Evolutionary conservation across 306 rosid species (phyloP).

Genomic region (Dalbergia cochinchinensis): DNA sequence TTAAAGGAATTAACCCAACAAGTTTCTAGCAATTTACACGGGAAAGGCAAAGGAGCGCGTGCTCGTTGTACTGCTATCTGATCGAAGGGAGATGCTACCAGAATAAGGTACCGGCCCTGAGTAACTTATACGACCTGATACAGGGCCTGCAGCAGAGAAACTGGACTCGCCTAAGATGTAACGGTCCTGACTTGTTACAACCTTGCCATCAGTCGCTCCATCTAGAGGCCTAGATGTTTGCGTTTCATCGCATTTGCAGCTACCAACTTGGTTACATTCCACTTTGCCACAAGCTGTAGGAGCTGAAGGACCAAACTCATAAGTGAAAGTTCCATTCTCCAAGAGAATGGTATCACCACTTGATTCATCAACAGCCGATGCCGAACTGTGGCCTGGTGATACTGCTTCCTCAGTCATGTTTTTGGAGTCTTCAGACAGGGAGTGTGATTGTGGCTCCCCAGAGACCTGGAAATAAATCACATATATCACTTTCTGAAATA

Average conservation of each 20-base stretch:
- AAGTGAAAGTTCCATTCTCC: constrained; percentile 51
- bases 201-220: constrained; percentile 33
- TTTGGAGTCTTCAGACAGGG: constrained; percentile 39
- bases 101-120: constrained; percentile 78
- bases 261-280: constrained; percentile 46
- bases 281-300: constrained; percentile 43
- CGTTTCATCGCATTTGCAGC: constrained; percentile 39
- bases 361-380: constrained; percentile 46
- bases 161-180: constrained; percentile 57
- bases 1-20: not conserved
- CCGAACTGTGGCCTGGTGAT: constrained; percentile 20
- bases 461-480: constrained; percentile 54
- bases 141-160: constrained; percentile 64
- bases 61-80: constrained; percentile 98
- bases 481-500: constrained; percentile 30
- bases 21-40: constrained; percentile 53
- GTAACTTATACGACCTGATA: constrained; percentile 58
- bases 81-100: constrained; percentile 87
- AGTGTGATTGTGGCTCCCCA: constrained; percentile 39
- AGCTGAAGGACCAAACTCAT: constrained; percentile 48
- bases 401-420: constrained; percentile 40
- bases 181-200: constrained; percentile 47
- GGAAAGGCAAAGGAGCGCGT: constrained; percentile 97
- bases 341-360: constrained; percentile 42
- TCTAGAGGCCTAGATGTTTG: constrained; percentile 33